phyloP scores from a whole-genome alignment of 305 asterid species.

The Withania somnifera region DNA sequence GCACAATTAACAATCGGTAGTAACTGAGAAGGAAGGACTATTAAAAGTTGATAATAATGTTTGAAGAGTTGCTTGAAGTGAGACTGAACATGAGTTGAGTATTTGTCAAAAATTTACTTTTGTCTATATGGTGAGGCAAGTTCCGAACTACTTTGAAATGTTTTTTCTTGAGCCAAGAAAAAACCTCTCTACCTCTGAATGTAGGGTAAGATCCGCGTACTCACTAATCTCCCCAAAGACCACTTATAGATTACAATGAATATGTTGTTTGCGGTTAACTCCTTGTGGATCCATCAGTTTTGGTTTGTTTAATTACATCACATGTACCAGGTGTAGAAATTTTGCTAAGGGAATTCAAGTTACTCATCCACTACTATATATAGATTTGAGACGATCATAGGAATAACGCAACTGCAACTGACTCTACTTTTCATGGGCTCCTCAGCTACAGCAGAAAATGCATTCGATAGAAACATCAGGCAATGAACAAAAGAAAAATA shows the following conservation, averaged over 20 bases:
- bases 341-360: neutral
- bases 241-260: no score
- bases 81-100: neutral
- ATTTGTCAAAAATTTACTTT: neutral
- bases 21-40: neutral
- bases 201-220: neutral
- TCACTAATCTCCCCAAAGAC: no score
- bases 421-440: no score
- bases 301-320: neutral
- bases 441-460: no score
- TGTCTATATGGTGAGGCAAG: neutral
- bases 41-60: neutral
- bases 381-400: no score
- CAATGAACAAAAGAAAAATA: no score
- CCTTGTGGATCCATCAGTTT: neutral
- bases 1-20: neutral
- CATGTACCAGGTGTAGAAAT: constrained; percentile 12
- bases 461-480: no score
- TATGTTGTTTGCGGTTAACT: no score
- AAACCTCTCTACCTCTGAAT: neutral
- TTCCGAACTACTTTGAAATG: no score
- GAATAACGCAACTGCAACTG: constrained; percentile 1
- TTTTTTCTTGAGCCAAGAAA: no score
- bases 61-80: neutral
- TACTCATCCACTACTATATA: no score